Evolutionary conservation across 495 filamentous ascomycete species (phyloP).

Genomic region (Aspergillus saccharolyticus): DNA sequence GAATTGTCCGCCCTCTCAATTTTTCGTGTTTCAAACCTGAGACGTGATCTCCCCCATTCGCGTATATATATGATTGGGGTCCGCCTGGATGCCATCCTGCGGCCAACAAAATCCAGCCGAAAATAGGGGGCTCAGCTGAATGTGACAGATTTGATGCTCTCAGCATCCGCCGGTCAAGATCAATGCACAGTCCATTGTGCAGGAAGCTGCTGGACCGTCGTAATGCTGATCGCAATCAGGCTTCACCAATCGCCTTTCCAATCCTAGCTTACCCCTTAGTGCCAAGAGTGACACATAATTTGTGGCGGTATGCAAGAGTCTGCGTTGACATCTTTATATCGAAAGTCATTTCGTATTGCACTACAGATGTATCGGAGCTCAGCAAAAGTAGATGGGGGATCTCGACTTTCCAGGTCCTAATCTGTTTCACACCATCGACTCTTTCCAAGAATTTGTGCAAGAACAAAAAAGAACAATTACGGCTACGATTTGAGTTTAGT

Average conservation of each 20-base stretch:
- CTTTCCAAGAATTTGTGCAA: too few species aligned
- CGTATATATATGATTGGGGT: neutral
- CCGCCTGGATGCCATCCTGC: neutral
- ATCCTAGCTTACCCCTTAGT: neutral
- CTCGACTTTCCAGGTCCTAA: too few species aligned
- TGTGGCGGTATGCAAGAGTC: neutral
- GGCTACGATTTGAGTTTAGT: slow-evolving; percentile 18
- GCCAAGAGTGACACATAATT: neutral
- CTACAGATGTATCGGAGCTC: neutral
- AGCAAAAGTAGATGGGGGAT: neutral
- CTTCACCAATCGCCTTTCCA: neutral
- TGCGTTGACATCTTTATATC: neutral
- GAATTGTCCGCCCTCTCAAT: neutral
- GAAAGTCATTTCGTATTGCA: neutral
- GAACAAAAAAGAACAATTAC: neutral
- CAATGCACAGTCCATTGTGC: neutral
- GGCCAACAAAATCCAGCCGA: neutral
- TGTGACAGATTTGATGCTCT: neutral
- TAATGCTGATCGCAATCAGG: neutral
- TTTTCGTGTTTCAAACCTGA: neutral
- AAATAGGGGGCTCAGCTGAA: neutral
- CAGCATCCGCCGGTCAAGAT: neutral
- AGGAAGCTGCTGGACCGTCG: neutral
- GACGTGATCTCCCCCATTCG: neutral
- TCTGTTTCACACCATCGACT: neutral